phyloP scores from a whole-genome alignment of 2,329 filamentous ascomycete species.

The Stemphylium vesicarium region DNA sequence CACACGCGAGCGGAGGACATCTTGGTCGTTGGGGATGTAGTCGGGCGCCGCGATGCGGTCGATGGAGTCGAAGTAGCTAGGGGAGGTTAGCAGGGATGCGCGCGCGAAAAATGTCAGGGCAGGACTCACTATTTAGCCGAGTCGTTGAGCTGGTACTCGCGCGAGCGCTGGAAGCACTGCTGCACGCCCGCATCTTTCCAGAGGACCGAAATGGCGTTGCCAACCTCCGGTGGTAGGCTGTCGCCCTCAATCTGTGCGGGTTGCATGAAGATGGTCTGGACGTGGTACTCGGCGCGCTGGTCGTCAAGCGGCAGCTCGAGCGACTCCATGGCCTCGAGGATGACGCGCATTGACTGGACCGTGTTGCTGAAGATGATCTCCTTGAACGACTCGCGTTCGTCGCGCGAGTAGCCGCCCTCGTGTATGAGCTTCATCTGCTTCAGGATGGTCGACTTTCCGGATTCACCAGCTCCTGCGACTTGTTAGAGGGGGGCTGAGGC shows the following conservation, averaged over 20 bases:
- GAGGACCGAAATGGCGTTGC: constrained; percentile 86
- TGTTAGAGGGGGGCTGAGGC: constrained; percentile 34
- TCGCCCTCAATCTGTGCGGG: constrained; percentile 96
- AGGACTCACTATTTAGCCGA: constrained; percentile 87
- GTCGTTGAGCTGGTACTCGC: constrained; percentile 96
- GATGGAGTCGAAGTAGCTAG: constrained; percentile 94
- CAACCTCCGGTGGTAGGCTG: constrained; percentile 90
- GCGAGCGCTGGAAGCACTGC: constrained; percentile 92
- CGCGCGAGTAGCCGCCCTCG: constrained; percentile 97
- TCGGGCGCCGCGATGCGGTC: constrained; percentile 87
- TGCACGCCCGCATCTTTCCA: constrained; percentile 95
- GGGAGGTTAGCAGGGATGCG: constrained; percentile 21
- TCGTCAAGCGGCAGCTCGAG: constrained; percentile 84
- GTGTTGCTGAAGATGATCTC: constrained; percentile 77
- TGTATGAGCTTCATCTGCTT: constrained; percentile 99
- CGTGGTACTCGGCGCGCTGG: constrained; percentile 92
- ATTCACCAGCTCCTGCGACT: constrained; percentile 87
- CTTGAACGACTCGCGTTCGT: constrained; percentile 74
- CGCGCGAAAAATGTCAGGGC: neutral
- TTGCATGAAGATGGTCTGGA: constrained; percentile 99
- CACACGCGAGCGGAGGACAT: constrained; percentile 93
- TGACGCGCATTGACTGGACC: constrained; percentile 73
- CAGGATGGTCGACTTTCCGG: constrained; percentile 90
- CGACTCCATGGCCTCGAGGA: constrained; percentile 72
- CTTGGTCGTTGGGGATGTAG: constrained; percentile 94